Base-by-base conservation (phyloP, 139 green algal genomes). In the Closterium sp. region DNA sequence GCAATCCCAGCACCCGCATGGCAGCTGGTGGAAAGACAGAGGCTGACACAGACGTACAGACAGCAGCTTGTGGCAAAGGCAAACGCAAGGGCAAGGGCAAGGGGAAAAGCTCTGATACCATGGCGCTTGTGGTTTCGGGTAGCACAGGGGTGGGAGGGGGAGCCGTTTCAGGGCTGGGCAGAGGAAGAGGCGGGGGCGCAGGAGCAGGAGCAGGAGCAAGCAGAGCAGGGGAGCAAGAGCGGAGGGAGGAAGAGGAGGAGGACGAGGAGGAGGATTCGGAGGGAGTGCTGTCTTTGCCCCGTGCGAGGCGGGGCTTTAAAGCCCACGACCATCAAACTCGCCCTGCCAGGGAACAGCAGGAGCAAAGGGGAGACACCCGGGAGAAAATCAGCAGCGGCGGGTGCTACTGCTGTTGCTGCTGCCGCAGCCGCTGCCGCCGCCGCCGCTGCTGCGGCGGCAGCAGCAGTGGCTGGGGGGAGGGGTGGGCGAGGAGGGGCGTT, bases 241-340 rank as follows among this genome's bases (percentile, higher is more conserved):
- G 13, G 38, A 9, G 17, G 62, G 17, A 0, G 62, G 62, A 79
- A 6, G 62, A 79, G 62, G 62, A 79, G 62, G 62, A 79, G 62
- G 62, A 27, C 0, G 62, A 79, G n/a, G n/a, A n/a, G n/a, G n/a
- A n/a, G n/a, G 62, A 79, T 79, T 79, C 17, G 62, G 62, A 79
- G 62, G 62, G 62, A 87, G 29, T 45, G 89, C 34, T 31, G 85
- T 24, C 28, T 94, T 9, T 88, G 91, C 88, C 32, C 88, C 19
- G 27, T 30, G 88, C 27, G 62, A 90, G 91, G 91, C 22, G 91
- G 91, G 73, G 91, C 91, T 24, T 73, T 94, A 31, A 94, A 94
- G 84, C 91, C 91, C 22, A 94, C 88, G 19, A 88, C 91, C 27
- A 89, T 93, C 24, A 79, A 27, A 4, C 62, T 79, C 17, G 62